Percentiles rank a stretch among this genome's conserved stretches.
Conservation (phyloP, 1,284 basidiomycete species). For the Malassezia nana region DNA sequence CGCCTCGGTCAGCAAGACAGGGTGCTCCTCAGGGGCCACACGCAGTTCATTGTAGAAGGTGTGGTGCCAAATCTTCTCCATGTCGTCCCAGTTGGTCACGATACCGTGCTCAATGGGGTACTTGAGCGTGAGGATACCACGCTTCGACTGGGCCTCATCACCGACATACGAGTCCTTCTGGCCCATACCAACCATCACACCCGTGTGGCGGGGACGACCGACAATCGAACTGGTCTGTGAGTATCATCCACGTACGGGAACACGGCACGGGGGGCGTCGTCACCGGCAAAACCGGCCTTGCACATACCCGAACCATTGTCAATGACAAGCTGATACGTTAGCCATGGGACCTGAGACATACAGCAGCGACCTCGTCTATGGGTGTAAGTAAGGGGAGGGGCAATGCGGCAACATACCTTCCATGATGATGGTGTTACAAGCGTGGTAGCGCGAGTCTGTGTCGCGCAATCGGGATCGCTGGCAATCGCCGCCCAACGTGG, state of each 20-base stretch:
- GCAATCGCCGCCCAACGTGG: constrained; percentile 1
- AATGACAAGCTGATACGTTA: constrained; percentile 40
- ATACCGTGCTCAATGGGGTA: constrained; percentile 57
- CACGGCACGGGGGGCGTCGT: constrained; percentile 67
- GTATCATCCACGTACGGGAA: constrained; percentile 53
- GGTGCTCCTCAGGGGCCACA: constrained; percentile 68
- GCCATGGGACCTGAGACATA: constrained; percentile 19
- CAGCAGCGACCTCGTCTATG: constrained; percentile 48
- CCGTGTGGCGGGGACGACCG: constrained; percentile 80
- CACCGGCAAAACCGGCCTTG: constrained; percentile 58
- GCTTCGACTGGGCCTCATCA: constrained; percentile 88
- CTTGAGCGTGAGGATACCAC: constrained; percentile 84
- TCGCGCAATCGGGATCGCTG: constrained; percentile 5
- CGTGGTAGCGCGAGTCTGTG: not conserved
- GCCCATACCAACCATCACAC: constrained; percentile 66
- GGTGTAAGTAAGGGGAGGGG: not conserved
- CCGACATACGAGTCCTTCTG: constrained; percentile 50
- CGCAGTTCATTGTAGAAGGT: constrained; percentile 53
- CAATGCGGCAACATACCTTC: constrained; percentile 10
- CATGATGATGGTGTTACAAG: constrained; percentile 13
- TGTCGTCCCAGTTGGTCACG: constrained; percentile 74
- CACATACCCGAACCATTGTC: constrained; percentile 50
- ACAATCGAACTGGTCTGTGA: constrained; percentile 62
- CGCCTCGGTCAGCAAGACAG: constrained; percentile 86
- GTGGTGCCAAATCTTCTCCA: constrained; percentile 49